Percentiles rank a stretch among this genome's conserved stretches.
These are phyloP conservation scores for Monosporascus cannonballus DNA, from an alignment of 2,329 filamentous ascomycete species.

Conservation along the genomic window DNA sequence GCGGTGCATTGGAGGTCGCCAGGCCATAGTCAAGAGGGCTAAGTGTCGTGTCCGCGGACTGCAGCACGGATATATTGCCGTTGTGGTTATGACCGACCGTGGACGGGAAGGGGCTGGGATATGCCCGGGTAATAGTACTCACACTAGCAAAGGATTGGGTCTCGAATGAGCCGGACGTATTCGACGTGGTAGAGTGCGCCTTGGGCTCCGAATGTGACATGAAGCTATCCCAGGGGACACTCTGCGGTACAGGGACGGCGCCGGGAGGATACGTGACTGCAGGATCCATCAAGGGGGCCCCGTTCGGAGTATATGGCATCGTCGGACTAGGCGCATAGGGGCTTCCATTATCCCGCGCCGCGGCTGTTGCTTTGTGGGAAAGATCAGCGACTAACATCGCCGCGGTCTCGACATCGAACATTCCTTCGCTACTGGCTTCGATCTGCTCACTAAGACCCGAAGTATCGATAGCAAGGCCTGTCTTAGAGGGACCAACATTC, in stretches of 20 bases:
- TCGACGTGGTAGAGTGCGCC: conserved; percentile 66
- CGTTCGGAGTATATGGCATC: conserved; percentile 68
- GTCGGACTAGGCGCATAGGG: conserved; percentile 52
- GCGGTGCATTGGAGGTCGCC: conserved; percentile 5
- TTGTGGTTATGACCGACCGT: conserved; percentile 52
- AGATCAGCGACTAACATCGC: conserved; percentile 98
- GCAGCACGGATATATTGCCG: conserved; percentile 57
- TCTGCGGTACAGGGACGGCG: conserved; percentile 72
- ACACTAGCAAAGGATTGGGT: conserved; percentile 57
- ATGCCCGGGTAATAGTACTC: conserved; percentile 46
- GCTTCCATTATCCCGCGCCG: conserved; percentile 53
- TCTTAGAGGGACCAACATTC: conserved; percentile 64
- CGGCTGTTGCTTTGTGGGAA: conserved; percentile 83
- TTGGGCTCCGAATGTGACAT: conserved; percentile 71
- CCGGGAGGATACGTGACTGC: conserved; percentile 71
- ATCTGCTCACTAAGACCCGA: conserved; percentile 80
- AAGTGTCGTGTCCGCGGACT: conserved; percentile 67
- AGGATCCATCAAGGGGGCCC: conserved; percentile 68
- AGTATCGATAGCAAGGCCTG: conserved; percentile 74
- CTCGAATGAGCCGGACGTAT: conserved; percentile 60
- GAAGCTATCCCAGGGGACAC: conserved; percentile 85
- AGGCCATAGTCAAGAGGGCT: conserved; percentile 64
- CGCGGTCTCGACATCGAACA: conserved; percentile 94
- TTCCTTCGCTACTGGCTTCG: conserved; percentile 80
- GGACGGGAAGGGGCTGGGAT: conserved; percentile 59